These are phyloP conservation scores for Rubia peregrina DNA, from an alignment of 305 asterid species.

Conservation along the genomic window DNA sequence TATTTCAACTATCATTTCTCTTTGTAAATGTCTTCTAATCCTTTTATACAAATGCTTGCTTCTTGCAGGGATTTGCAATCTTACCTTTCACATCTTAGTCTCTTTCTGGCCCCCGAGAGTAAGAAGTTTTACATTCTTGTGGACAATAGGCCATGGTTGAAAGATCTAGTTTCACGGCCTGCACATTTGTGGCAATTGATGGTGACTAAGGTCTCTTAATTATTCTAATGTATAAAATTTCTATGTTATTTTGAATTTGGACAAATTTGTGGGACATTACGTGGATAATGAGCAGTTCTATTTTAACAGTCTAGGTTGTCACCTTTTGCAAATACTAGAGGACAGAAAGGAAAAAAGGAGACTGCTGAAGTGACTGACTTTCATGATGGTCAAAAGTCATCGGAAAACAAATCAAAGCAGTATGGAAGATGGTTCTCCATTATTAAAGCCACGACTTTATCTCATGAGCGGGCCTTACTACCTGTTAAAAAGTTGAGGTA, in stretches of 20 bases:
- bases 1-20: constrained; percentile 6
- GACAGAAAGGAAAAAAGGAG: constrained; percentile 46
- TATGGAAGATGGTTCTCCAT: constrained; percentile 67
- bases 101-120: constrained; percentile 76
- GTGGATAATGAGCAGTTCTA: background rate
- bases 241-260: background rate
- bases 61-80: constrained; percentile 82
- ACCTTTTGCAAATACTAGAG: constrained; percentile 85
- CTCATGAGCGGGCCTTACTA: constrained; percentile 76
- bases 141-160: constrained; percentile 90
- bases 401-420: constrained; percentile 31
- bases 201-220: constrained; percentile 81
- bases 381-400: constrained; percentile 35
- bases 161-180: constrained; percentile 68
- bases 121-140: constrained; percentile 70
- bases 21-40: background rate
- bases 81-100: constrained; percentile 82
- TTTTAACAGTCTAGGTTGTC: constrained; percentile 77
- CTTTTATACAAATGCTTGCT: constrained; percentile 10
- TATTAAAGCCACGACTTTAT: constrained; percentile 59
- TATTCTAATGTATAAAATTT: constrained; percentile 13
- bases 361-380: constrained; percentile 30
- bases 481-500: constrained; percentile 84
- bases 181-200: constrained; percentile 93
- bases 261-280: background rate